phyloP scores from a whole-genome alignment of 75 land plant genomes.

The Pinus albicaulis region DNA sequence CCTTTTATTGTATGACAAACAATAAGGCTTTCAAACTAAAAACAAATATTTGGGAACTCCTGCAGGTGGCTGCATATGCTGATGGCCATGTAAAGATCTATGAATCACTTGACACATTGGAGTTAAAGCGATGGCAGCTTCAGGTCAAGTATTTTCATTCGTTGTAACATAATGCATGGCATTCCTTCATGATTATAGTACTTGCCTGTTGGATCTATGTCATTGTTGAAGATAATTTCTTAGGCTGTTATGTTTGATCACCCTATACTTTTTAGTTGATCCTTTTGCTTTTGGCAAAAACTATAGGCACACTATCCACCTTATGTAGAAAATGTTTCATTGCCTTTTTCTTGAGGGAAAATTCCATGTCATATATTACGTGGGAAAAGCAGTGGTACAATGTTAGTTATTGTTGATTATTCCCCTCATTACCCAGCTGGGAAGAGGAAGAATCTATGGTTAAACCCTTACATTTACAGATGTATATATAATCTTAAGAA shows the following conservation, averaged over 20 bases:
- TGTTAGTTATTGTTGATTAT: too few species aligned
- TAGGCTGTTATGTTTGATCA: neutral
- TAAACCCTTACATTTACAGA: too few species aligned
- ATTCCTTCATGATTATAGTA: neutral
- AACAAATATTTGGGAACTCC: neutral
- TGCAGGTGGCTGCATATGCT: slow-evolving; percentile 76
- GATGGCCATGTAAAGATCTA: slow-evolving; percentile 81
- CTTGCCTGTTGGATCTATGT: neutral
- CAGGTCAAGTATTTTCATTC: slow-evolving; percentile 49
- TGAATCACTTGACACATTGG: slow-evolving; percentile 67
- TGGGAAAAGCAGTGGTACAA: too few species aligned
- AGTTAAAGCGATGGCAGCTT: slow-evolving; percentile 82
- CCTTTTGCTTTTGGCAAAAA: neutral
- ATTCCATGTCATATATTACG: too few species aligned
- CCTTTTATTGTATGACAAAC: neutral
- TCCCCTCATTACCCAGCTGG: too few species aligned
- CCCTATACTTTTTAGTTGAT: neutral
- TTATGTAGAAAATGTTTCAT: neutral
- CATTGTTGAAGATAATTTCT: neutral
- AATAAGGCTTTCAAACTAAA: neutral
- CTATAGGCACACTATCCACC: neutral
- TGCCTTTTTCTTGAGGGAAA: too few species aligned
- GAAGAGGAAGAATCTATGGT: too few species aligned
- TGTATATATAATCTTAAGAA: too few species aligned
- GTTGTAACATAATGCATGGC: neutral